These are phyloP conservation scores for Thelonectria blattea DNA, from an alignment of 2,329 filamentous ascomycete species.

Conservation along the genomic window DNA sequence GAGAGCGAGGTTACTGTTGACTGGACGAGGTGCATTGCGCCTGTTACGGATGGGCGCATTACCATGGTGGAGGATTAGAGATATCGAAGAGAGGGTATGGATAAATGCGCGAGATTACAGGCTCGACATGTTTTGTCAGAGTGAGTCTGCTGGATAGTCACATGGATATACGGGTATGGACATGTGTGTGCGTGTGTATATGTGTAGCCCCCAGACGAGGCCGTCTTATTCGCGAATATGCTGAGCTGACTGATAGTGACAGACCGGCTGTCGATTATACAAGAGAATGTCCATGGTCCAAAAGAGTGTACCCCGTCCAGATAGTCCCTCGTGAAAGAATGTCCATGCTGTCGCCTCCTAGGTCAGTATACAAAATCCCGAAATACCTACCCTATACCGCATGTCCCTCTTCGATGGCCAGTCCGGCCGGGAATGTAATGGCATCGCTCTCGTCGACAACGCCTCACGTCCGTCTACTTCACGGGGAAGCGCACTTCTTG, in stretches of 20 bases:
- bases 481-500: conserved; percentile 27
- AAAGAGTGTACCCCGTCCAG: background rate
- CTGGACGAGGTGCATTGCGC: conserved; percentile 84
- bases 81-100: too few relatives aligned
- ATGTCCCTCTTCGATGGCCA: background rate
- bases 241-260: background rate
- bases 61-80: conserved; percentile 45
- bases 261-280: background rate
- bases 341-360: background rate
- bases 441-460: too few relatives aligned
- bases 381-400: background rate
- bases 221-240: background rate
- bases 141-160: too few relatives aligned
- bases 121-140: too few relatives aligned
- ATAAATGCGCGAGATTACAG: background rate
- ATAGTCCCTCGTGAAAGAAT: background rate
- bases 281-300: background rate
- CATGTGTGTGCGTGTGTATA: background rate
- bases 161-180: too few relatives aligned
- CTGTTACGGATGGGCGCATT: conserved; percentile 79
- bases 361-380: background rate
- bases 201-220: background rate
- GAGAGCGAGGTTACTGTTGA: conserved; percentile 67
- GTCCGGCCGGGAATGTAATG: too few relatives aligned
- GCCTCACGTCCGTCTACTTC: background rate